These are phyloP conservation scores for Aspergillus avenaceus DNA, from an alignment of 495 filamentous ascomycete species.

Conservation along the genomic window DNA sequence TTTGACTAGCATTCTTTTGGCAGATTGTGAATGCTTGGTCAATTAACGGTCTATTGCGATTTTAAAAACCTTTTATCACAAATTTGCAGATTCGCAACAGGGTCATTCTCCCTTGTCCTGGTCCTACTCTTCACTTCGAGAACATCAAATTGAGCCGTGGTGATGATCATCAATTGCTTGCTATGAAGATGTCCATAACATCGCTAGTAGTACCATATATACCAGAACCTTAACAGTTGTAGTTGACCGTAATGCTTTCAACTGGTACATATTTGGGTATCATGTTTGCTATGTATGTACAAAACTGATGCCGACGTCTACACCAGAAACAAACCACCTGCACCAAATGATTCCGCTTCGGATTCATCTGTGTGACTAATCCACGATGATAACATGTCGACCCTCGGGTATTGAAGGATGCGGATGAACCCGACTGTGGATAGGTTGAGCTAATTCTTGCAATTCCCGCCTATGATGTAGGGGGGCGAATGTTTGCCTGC, in stretches of 20 bases:
- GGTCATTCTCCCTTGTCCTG: no score
- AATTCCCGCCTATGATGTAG: background rate
- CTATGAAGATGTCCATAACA: no score
- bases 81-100: no score
- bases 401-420: constrained; percentile 21
- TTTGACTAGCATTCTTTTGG: no score
- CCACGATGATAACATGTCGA: constrained; percentile 29
- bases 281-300: constrained; percentile 16
- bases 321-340: background rate
- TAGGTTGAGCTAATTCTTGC: constrained; percentile 22
- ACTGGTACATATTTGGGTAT: constrained; percentile 29
- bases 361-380: constrained; percentile 16
- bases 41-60: no score
- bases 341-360: background rate
- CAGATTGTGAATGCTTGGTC: no score
- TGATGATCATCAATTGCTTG: no score
- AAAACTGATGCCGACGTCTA: constrained; percentile 5
- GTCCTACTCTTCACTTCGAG: no score
- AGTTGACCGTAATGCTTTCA: background rate
- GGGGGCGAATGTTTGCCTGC: constrained; percentile 4
- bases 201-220: no score
- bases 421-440: constrained; percentile 21
- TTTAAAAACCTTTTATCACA: no score
- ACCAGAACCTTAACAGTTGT: no score
- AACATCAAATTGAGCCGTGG: no score